Percentiles rank a stretch among this genome's conserved stretches.
phyloP scores from a whole-genome alignment of 2,329 filamentous ascomycete genomes.

The Paecilomyces sp. region DNA sequence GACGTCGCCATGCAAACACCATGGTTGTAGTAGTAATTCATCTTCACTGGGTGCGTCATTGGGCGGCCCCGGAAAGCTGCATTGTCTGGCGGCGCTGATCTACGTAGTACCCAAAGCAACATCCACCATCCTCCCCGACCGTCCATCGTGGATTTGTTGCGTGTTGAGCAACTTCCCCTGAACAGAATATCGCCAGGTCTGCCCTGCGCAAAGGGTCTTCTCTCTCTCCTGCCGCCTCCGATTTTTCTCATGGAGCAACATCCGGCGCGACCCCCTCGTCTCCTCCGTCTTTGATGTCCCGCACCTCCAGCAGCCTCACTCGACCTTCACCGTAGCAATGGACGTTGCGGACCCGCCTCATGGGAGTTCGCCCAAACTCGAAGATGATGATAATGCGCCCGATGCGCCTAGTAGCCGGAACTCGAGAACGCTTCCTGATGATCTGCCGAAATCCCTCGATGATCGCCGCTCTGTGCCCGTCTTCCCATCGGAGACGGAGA shows the following conservation, averaged over 20 bases:
- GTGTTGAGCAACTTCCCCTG: not conserved
- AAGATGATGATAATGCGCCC: conserved; percentile 2
- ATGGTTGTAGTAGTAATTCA: not conserved
- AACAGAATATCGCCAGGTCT: not conserved
- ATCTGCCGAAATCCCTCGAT: conserved; percentile 86
- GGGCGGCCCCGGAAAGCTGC: conserved; percentile 9
- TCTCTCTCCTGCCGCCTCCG: not conserved
- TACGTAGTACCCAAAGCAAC: conserved; percentile 9
- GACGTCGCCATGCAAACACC: not conserved
- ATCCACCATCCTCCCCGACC: conserved; percentile 5
- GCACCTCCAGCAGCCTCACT: not conserved
- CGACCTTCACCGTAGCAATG: conserved; percentile 21
- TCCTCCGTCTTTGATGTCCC: not conserved
- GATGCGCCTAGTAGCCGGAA: conserved; percentile 9
- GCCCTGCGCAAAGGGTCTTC: not conserved
- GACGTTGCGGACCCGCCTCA: conserved; percentile 24
- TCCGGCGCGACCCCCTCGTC: not conserved
- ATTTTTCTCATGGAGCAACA: not conserved
- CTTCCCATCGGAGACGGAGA: conserved; percentile 78
- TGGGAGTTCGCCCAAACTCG: conserved; percentile 13
- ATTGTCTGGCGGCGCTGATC: conserved; percentile 10
- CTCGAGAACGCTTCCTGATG: conserved; percentile 58
- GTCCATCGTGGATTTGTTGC: not conserved
- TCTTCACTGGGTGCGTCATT: not conserved
- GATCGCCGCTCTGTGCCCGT: conserved; percentile 67